Evolutionary conservation across 495 filamentous ascomycete species (phyloP), one percentile per base, ranked within the genome.

Genomic region (Beverwykella pulmonaria): DNA sequence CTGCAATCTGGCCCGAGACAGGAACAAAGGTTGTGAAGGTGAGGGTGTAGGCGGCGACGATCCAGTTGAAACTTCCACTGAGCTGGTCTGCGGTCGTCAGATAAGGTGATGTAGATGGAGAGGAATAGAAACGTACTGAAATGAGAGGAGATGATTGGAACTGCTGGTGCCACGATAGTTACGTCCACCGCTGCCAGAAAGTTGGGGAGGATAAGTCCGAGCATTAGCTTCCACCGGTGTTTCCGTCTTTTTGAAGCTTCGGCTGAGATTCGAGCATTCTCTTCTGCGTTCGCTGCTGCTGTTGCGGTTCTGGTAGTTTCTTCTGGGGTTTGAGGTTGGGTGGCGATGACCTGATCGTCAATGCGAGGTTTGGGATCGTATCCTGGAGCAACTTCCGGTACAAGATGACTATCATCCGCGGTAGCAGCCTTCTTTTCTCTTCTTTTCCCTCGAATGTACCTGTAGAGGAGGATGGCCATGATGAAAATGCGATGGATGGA

Each of bases 11-110:
- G 17, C 81, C 84, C 73, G 81, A 86, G 61, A 82, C 78, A n/a
- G 86, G 86, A 5, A 87, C 83, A 70, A 87, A 87, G 19, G 84
- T 79, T 15, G 85, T 80, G 0, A 83, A 80, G n/a, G 84, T 84
- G 4, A 89, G 77, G 63, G 81, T 87, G 74, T 85, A 88, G 19
- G 84, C 76, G 0, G 85, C 83, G 53, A 88, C 80, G 69, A 88
- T 86, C 85, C 85, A 88, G 69, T 86, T 87, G 8, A 87, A 75
- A 63, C 87, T 81, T 19, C 68, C 63, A 46, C 77, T 74, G 30
- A 86, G 74, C 67, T 84, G 71, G 61, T 81, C 84, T 85, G 50
- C 23, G 67, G 17, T 26, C 1, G 49, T 71, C 36, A 61, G 34
- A 32, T 6, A 30, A 56, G 27, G 17, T 26, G 15, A 54, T 53